Percentiles rank a stretch among this genome's conserved stretches.
phyloP scores from a whole-genome alignment of 139 green algal species.

The Coccomyxa sp. region DNA sequence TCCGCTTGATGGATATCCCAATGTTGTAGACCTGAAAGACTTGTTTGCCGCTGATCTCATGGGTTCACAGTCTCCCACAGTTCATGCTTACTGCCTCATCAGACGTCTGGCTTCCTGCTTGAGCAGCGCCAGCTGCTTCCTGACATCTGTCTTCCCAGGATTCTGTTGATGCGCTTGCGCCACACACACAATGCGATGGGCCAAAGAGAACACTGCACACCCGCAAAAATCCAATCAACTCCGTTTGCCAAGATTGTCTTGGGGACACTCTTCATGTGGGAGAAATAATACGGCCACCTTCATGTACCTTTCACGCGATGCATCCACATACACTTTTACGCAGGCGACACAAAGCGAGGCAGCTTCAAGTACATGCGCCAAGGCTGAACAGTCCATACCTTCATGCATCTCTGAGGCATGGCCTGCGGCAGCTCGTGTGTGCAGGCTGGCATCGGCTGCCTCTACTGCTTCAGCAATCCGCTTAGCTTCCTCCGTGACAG shows the following conservation, averaged over 20 bases:
- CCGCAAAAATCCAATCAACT: background rate
- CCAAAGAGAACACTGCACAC: background rate
- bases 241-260: background rate
- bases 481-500: background rate
- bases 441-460: background rate
- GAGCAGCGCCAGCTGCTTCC: constrained; percentile 1
- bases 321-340: background rate
- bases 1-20: constrained; percentile 58
- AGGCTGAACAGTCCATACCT: background rate
- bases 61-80: constrained; percentile 22
- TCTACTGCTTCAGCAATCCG: background rate
- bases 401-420: background rate
- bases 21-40: constrained; percentile 66
- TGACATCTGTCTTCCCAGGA: background rate
- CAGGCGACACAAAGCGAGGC: background rate
- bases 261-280: background rate
- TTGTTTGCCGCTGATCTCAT: constrained; percentile 35
- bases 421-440: background rate
- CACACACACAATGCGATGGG: background rate
- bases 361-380: background rate
- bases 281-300: background rate
- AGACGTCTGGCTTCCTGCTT: background rate
- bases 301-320: no score
- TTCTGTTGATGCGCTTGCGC: background rate
- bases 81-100: background rate